Evolutionary conservation across 2,329 filamentous ascomycete genomes (phyloP).

Genomic region (Xylariaceae sp.): DNA sequence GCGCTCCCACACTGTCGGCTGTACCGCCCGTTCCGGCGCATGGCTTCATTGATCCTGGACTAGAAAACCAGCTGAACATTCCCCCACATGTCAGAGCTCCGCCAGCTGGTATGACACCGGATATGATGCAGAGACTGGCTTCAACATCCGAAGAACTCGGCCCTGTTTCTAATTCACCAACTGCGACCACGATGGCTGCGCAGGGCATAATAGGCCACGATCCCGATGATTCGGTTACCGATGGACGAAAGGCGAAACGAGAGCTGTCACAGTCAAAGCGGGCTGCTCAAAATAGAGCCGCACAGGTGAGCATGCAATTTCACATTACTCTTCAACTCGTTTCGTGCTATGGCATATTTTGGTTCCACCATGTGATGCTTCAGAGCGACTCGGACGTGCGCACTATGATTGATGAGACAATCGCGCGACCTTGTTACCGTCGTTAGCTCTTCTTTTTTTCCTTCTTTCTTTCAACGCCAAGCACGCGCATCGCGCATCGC

Average conservation of each 20-base stretch:
- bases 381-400: neutral
- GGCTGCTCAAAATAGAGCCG: conserved; percentile 91
- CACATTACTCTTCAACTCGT: neutral
- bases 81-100: conserved; percentile 28
- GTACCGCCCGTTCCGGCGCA: conserved; percentile 23
- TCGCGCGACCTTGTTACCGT: neutral
- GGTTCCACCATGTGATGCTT: neutral
- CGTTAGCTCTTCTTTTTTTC: neutral
- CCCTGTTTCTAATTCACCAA: conserved; percentile 27
- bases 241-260: conserved; percentile 74
- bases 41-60: conserved; percentile 24
- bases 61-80: conserved; percentile 26
- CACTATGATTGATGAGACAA: neutral
- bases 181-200: conserved; percentile 27
- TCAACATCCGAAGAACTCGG: conserved; percentile 29
- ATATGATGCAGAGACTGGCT: conserved; percentile 32
- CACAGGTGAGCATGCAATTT: conserved; percentile 63
- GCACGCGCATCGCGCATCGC: neutral
- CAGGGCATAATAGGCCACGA: conserved; percentile 30
- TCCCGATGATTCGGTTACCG: conserved; percentile 34
- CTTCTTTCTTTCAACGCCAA: neutral
- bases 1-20: conserved; percentile 20
- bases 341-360: neutral
- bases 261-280: conserved; percentile 94
- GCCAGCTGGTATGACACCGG: conserved; percentile 21